phyloP scores from a whole-genome alignment of 2,329 filamentous ascomycete genomes.

The Fonsecaea monophora region DNA sequence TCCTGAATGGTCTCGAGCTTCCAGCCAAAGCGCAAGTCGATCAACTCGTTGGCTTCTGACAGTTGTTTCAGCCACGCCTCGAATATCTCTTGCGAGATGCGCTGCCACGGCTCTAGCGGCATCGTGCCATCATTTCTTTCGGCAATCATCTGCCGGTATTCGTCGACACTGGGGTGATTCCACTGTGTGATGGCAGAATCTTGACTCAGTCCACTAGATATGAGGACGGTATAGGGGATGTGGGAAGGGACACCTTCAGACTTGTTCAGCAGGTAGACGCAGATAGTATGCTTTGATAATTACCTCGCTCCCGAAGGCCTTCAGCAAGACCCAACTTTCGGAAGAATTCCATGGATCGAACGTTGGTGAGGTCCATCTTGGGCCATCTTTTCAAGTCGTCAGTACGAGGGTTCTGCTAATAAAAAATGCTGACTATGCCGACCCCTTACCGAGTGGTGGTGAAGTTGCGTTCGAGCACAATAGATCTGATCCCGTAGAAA shows the following conservation, averaged over 20 bases:
- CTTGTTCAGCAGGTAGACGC: not conserved
- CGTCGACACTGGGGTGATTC: slow-evolving; percentile 20
- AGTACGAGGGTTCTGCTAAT: slow-evolving; percentile 50
- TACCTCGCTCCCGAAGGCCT: slow-evolving; percentile 22
- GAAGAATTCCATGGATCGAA: slow-evolving; percentile 48
- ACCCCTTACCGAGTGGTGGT: slow-evolving; percentile 36
- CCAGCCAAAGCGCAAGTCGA: slow-evolving; percentile 42
- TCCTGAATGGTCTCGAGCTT: slow-evolving; percentile 39
- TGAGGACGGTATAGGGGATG: slow-evolving; percentile 5
- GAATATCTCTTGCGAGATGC: slow-evolving; percentile 46
- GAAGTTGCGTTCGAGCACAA: slow-evolving; percentile 41
- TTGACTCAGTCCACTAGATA: slow-evolving; percentile 3
- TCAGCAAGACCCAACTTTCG: slow-evolving; percentile 32
- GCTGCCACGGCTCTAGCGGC: slow-evolving; percentile 45
- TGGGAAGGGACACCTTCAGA: slow-evolving; percentile 9
- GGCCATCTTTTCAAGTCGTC: slow-evolving; percentile 47
- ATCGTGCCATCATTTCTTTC: slow-evolving; percentile 45
- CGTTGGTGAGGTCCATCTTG: slow-evolving; percentile 51
- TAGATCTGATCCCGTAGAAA: slow-evolving; percentile 31
- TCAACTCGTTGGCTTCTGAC: slow-evolving; percentile 36
- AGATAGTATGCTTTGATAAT: not conserved
- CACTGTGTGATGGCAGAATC: slow-evolving; percentile 15
- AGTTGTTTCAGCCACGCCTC: slow-evolving; percentile 46
- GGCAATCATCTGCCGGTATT: slow-evolving; percentile 28
- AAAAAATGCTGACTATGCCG: not conserved